Evolutionary conservation across 75 land plant genomes (phyloP).

Genomic region (Ceratopteris richardii): DNA sequence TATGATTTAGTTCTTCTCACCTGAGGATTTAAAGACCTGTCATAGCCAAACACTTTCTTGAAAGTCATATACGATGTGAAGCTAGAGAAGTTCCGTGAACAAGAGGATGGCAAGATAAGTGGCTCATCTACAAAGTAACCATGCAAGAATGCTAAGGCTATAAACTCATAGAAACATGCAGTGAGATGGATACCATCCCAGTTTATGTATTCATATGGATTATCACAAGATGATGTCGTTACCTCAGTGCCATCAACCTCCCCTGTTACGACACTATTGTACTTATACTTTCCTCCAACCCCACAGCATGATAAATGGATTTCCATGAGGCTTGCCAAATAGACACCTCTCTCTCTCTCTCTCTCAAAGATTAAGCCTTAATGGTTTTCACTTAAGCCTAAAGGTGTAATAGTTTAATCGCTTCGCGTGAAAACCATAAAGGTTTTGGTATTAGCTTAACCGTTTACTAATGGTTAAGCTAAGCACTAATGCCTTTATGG

Average conservation of each 20-base stretch:
- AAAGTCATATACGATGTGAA: neutral
- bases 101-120: neutral
- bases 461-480: too few relatives aligned
- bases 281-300: slow-evolving; percentile 19
- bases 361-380: too few relatives aligned
- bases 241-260: neutral
- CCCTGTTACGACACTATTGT: slow-evolving; percentile 4
- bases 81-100: neutral
- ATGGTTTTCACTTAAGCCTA: too few relatives aligned
- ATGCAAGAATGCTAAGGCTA: slow-evolving; percentile 8
- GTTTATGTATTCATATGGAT: slow-evolving; percentile 10
- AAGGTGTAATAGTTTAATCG: too few relatives aligned
- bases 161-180: slow-evolving; percentile 14
- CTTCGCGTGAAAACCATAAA: too few relatives aligned
- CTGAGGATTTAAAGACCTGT: too few relatives aligned
- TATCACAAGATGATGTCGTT: slow-evolving; percentile 5
- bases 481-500: too few relatives aligned
- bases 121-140: slow-evolving; percentile 9
- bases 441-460: too few relatives aligned
- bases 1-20: too few relatives aligned
- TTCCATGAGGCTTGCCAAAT: slow-evolving; percentile 10
- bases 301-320: slow-evolving; percentile 15
- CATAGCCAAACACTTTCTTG: too few relatives aligned
- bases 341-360: neutral
- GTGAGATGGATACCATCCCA: slow-evolving; percentile 33